phyloP scores from a whole-genome alignment of 257 asterid species.

The Oldenlandia corymbosa region DNA sequence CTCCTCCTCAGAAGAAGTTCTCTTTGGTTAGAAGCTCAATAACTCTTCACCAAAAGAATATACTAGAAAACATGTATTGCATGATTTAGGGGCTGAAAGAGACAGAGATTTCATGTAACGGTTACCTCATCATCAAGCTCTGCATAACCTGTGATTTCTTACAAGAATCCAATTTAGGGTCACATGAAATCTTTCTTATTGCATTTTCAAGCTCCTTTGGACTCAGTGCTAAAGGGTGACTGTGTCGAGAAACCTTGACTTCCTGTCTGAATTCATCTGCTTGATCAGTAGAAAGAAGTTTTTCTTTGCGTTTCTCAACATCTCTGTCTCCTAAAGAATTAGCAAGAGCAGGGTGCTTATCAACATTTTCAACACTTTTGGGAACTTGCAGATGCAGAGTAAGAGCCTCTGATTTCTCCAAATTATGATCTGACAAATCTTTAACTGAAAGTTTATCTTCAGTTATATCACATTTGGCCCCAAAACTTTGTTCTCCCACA shows the following conservation, averaged over 20 bases:
- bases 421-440: conserved; percentile 17
- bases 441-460: conserved; percentile 19
- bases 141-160: conserved; percentile 59
- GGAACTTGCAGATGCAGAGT: conserved; percentile 21
- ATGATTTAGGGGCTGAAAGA: background rate
- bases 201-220: conserved; percentile 68
- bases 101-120: background rate
- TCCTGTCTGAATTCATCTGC: conserved; percentile 22
- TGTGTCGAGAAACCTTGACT: conserved; percentile 25
- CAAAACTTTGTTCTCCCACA: conserved; percentile 36
- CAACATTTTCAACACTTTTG: conserved; percentile 24
- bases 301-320: conserved; percentile 33
- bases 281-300: conserved; percentile 19
- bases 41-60: too few relatives aligned
- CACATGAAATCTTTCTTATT: conserved; percentile 69
- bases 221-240: conserved; percentile 42
- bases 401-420: conserved; percentile 27
- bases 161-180: conserved; percentile 49
- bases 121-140: conserved; percentile 71
- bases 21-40: too few relatives aligned
- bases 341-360: conserved; percentile 23
- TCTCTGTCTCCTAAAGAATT: conserved; percentile 28
- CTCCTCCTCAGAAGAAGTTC: too few relatives aligned
- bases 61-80: too few relatives aligned
- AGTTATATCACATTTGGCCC: conserved; percentile 18